Evolutionary conservation across 148 eudicot genomes (phyloP), one percentile per base, ranked within the genome.

Genomic region (Camellia granthamiana): DNA sequence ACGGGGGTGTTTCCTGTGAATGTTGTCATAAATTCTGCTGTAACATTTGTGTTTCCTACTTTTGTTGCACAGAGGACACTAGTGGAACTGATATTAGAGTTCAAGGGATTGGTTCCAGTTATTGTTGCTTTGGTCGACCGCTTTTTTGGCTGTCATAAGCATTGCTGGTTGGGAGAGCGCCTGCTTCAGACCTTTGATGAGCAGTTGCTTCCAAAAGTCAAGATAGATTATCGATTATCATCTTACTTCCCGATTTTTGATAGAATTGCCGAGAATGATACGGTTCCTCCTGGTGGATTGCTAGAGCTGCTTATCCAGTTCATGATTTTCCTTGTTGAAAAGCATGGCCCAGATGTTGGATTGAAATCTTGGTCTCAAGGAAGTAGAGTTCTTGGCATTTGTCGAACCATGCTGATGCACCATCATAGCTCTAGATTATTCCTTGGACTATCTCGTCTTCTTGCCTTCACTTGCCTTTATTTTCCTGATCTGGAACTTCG

Each of bases 401-500:
- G 99, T 80, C 88, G 98, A 76, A 90, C 91, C 47, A 86, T 93
- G 95, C 87, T 96, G 80, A 88, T 94, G 89, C 92, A 94, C 83
- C 99, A 92, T 79, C 90, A 88, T 11, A 91, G 97, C 82, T 96
- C 99, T 79, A 86, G 92, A 67, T 84, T 96, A 81, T 96, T 96
- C 85, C 85, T 86, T 82, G 92, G 92, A 75, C 88, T 96, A 44
- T 94, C 99, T 82, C 94, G 85, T 79, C 98, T 96, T 76, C 91
- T 96, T 78, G 88, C 94, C 73, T 93, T 88, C 86, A 85, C 85
- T 66, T 84, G 91, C 83, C 98, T 96, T 77, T 89, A 89, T 86
- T 96, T 96, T 87, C 99, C 98, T 79, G 99, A 96, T 85, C 75
- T 96, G 85, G 99, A 96, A 86, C 91, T 96, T 76, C 99, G 99